These are phyloP conservation scores for Calonectria fujianensis DNA, from an alignment of 2,329 filamentous ascomycete genomes.

Conservation along the genomic window DNA sequence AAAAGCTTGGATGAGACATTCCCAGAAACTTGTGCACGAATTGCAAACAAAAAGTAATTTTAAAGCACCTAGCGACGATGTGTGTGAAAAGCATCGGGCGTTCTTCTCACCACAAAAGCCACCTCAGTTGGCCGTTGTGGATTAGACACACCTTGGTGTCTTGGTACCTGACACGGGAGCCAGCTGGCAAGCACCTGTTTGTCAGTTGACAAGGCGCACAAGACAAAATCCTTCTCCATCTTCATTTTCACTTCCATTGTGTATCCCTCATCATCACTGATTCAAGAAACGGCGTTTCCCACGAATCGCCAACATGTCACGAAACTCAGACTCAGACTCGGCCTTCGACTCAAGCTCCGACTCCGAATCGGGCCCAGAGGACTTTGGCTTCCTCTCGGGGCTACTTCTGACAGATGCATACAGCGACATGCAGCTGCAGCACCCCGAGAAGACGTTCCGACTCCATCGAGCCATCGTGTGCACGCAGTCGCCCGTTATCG, in stretches of 20 bases:
- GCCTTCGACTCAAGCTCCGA: background rate
- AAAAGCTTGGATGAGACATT: no score
- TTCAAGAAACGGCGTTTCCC: background rate
- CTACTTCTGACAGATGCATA: conserved; percentile 11
- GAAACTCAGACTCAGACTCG: background rate
- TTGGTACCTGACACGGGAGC: background rate
- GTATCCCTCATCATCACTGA: background rate
- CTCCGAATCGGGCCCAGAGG: background rate
- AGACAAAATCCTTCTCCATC: background rate
- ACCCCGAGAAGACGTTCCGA: background rate
- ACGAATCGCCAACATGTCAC: background rate
- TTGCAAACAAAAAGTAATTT: no score
- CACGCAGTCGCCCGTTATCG: conserved; percentile 21
- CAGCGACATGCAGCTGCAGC: conserved; percentile 14
- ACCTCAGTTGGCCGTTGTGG: background rate
- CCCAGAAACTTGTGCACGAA: no score
- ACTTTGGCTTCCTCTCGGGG: background rate
- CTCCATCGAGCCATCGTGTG: conserved; percentile 28
- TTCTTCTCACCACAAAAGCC: background rate
- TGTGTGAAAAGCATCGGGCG: background rate
- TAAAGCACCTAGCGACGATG: background rate
- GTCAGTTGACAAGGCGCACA: background rate
- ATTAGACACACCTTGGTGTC: background rate
- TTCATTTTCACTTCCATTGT: background rate
- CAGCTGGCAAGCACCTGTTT: background rate